Base-by-base conservation (phyloP, 116 monocot genomes). In the Zostera marina region DNA sequence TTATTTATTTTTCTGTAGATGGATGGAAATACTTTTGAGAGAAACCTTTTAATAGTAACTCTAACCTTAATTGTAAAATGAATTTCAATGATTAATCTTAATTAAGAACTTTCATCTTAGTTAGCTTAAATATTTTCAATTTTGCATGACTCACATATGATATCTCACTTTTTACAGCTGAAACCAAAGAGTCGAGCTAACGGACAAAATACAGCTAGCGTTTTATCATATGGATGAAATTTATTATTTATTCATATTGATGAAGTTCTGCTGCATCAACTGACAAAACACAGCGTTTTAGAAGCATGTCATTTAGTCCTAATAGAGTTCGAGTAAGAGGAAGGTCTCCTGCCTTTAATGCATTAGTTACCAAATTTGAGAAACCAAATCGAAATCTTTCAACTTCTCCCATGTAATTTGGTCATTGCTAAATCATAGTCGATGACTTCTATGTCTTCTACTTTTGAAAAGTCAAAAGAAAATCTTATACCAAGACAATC, bases 11-110 rank as follows among this genome's bases (percentile, higher is more conserved):
- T 15, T 43, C 14, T 53, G 62, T 76, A 96, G 96, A 89, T 85
- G 96, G 89, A 85, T 74, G 96, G 96, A 2, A 82, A 96, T 58
- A 89, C 96, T 41, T 96, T 85, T 61, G 72, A 96, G 72, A 77
- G 89, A 63, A 96, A 78, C 76, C 70, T 96, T 40, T 67, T 82
- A 54, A 80, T 88, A 14, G 61, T 96, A 54, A 58, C 73, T 55
- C 71, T 81, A 51, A 45, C 60, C 41, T 22, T 74, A 68, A 79
- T 79, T 79, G 94, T 88, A 82, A 84, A 77, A 43, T 22, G 24
- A 51, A 41, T 70, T 47, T 19, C 21, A 26, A 25, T 48, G 21
- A 24, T 44, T 60, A n/a, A 39, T 60, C 13, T 60, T 60, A 12
- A n/a, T 19, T 47, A 56, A 56, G 38, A 51, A 21, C 20, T 21